A percentile compares a stretch with the other conserved stretches of the same genome.
Evolutionary conservation across 371 early-diverging fungal genomes (phyloP).

Genomic region (Mycotypha africana): DNA sequence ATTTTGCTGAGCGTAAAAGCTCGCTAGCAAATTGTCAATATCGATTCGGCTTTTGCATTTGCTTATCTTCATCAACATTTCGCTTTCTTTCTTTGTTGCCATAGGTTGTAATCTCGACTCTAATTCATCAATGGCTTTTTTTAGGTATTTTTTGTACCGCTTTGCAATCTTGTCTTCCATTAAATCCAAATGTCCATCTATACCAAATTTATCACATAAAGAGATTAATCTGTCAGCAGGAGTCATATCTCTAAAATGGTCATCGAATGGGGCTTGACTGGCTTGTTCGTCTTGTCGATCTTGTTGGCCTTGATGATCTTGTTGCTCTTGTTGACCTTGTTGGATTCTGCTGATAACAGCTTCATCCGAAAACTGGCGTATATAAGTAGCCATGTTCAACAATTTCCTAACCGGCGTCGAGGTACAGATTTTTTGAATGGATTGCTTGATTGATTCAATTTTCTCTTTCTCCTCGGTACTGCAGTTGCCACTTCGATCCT

Average conservation of each 20-base stretch:
- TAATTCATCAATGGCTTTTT: conserved; percentile 5
- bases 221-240: conserved; percentile 2
- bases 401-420: conserved; percentile 4
- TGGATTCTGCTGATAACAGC: conserved; percentile 2
- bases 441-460: conserved; percentile 4
- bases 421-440: conserved; percentile 4
- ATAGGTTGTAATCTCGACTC: conserved; percentile 5
- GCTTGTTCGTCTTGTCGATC: conserved; percentile 2
- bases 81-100: conserved; percentile 6
- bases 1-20: conserved; percentile 4
- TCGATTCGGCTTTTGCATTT: conserved; percentile 10
- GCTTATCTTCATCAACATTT: conserved; percentile 12
- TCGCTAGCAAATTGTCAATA: conserved; percentile 5
- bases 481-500: conserved; percentile 2
- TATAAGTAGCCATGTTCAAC: conserved; percentile 2
- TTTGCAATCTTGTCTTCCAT: conserved; percentile 5
- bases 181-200: conserved; percentile 4
- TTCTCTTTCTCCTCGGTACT: conserved; percentile 4
- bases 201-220: conserved; percentile 6
- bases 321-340: background rate
- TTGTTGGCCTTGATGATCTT: conserved; percentile 2
- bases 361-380: conserved; percentile 2
- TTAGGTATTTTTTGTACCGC: conserved; percentile 2
- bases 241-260: conserved; percentile 1
- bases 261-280: conserved; percentile 1